These are phyloP conservation scores for Colletotrichum graminicola DNA, from an alignment of 2,329 filamentous ascomycete genomes.

Conservation along the genomic window DNA sequence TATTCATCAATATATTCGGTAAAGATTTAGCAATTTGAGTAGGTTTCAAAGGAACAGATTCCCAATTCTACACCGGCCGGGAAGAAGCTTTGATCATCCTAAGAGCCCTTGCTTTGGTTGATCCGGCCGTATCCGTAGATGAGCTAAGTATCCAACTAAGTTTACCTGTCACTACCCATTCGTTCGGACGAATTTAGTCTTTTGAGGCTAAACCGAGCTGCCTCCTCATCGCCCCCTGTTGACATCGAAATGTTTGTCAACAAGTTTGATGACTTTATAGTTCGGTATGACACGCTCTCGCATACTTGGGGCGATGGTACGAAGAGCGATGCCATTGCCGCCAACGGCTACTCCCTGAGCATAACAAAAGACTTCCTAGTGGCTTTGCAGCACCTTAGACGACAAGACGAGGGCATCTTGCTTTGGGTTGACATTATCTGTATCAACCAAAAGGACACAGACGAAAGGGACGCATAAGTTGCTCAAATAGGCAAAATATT, in stretches of 20 bases:
- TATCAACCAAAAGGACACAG: background rate
- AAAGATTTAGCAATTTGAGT: background rate
- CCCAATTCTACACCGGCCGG: background rate
- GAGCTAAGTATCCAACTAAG: background rate
- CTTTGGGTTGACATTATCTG: conserved; percentile 3
- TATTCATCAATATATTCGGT: background rate
- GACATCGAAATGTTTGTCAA: background rate
- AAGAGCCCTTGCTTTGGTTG: background rate
- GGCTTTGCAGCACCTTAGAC: background rate
- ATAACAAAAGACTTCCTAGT: background rate
- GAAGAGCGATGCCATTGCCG: background rate
- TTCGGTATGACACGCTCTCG: background rate
- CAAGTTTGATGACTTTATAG: background rate
- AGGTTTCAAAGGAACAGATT: background rate
- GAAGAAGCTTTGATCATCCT: background rate
- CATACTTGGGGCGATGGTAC: background rate
- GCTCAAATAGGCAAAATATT: background rate
- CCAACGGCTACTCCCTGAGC: background rate
- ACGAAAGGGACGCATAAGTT: background rate
- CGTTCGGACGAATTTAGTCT: background rate
- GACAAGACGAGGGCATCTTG: background rate
- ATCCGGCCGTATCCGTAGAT: background rate
- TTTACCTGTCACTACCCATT: background rate
- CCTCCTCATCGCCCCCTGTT: background rate
- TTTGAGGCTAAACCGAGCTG: background rate